A percentile compares a stretch with the other conserved stretches of the same genome.
Conservation (phyloP, 2,329 filamentous ascomycete species). For the Grosmannia serpens region DNA sequence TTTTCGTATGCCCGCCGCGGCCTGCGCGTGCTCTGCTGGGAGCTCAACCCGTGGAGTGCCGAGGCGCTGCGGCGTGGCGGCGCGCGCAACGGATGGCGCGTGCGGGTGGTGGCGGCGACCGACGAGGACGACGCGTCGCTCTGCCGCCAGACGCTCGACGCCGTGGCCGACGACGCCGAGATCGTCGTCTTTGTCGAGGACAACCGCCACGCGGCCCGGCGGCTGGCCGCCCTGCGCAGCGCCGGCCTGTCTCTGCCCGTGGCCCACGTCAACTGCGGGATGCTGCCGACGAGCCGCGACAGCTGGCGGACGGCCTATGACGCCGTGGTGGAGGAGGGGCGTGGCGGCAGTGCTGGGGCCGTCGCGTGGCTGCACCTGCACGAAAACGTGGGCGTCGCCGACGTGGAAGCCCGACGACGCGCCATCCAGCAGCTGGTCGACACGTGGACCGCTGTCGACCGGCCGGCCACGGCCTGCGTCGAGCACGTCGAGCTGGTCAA, state of each 20-base stretch:
- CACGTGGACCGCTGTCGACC: slow-evolving; percentile 16
- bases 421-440: slow-evolving; percentile 39
- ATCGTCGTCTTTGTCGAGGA: slow-evolving; percentile 61
- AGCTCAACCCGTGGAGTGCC: slow-evolving; percentile 79
- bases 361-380: slow-evolving; percentile 51
- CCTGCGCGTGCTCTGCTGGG: slow-evolving; percentile 71
- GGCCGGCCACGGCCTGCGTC: slow-evolving; percentile 17
- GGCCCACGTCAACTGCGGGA: slow-evolving; percentile 52
- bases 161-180: slow-evolving; percentile 16
- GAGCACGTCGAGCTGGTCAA: slow-evolving; percentile 55
- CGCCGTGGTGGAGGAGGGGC: slow-evolving; percentile 1
- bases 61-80: slow-evolving; percentile 74
- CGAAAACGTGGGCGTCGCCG: slow-evolving; percentile 48
- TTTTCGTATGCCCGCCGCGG: slow-evolving; percentile 71
- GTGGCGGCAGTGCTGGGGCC: slow-evolving; percentile 19
- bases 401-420: slow-evolving; percentile 32
- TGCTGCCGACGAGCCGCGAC: slow-evolving; percentile 45
- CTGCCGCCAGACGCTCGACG: slow-evolving; percentile 22
- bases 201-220: slow-evolving; percentile 41
- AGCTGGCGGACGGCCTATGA: slow-evolving; percentile 42
- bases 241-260: slow-evolving; percentile 27
- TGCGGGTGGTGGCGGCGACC: slow-evolving; percentile 34
- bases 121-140: slow-evolving; percentile 20
- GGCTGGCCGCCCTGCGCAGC: slow-evolving; percentile 26
- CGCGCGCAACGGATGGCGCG: slow-evolving; percentile 52